A percentile compares a stretch with the other conserved stretches of the same genome.
Evolutionary conservation across 441 rosid species (phyloP).

Genomic region (Adansonia madagascariensis): DNA sequence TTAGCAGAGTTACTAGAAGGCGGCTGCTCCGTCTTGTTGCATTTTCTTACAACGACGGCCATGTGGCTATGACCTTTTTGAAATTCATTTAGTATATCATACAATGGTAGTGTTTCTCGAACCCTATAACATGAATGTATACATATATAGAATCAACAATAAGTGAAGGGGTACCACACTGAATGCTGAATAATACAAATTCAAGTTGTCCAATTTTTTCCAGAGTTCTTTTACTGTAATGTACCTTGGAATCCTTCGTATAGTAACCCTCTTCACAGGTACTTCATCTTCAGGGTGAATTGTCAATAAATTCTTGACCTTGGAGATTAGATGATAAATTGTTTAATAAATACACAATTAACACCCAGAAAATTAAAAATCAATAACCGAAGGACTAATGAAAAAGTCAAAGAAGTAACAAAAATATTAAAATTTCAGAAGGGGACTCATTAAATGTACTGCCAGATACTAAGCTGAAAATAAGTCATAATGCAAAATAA

Average conservation of each 20-base stretch:
- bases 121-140: conserved; percentile 42
- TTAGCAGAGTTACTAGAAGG: conserved; percentile 34
- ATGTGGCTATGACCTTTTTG: conserved; percentile 85
- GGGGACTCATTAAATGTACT: not conserved
- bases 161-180: conserved; percentile 25
- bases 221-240: not conserved
- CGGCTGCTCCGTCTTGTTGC: conserved; percentile 42
- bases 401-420: not conserved
- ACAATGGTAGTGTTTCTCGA: conserved; percentile 64
- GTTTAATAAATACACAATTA: conserved; percentile 11
- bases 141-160: conserved; percentile 15
- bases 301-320: conserved; percentile 88
- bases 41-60: conserved; percentile 66
- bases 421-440: not conserved
- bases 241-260: conserved; percentile 89
- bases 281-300: conserved; percentile 81
- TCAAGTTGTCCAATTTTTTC: not conserved
- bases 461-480: not conserved
- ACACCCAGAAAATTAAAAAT: not conserved
- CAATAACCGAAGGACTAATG: not conserved
- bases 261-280: conserved; percentile 82
- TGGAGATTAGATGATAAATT: conserved; percentile 15
- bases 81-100: conserved; percentile 80
- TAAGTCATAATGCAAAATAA: not conserved
- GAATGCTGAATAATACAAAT: conserved; percentile 7